These are phyloP conservation scores for Septoria petroselini DNA, from an alignment of 2,329 filamentous ascomycete species.

Conservation along the genomic window DNA sequence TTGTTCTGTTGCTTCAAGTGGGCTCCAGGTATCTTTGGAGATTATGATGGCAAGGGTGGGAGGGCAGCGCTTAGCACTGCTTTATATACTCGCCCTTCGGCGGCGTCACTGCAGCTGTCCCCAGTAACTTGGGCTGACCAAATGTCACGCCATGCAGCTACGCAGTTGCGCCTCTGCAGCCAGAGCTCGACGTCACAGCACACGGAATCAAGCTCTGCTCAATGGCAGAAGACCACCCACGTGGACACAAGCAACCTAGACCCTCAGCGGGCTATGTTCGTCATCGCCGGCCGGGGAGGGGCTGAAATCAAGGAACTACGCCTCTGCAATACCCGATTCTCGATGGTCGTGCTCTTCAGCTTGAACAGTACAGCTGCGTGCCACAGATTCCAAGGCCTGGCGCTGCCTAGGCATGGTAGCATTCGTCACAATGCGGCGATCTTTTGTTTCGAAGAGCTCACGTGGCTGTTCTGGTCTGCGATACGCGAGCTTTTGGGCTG, in stretches of 20 bases:
- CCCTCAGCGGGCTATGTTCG: background rate
- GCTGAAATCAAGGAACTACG: constrained; percentile 9
- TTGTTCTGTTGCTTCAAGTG: constrained; percentile 1
- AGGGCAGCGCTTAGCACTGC: background rate
- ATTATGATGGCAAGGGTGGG: background rate
- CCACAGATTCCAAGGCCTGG: background rate
- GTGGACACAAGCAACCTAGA: constrained; percentile 7
- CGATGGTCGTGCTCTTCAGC: background rate
- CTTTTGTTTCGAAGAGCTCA: background rate
- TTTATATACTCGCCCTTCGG: background rate
- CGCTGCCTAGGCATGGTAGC: background rate
- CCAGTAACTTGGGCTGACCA: background rate
- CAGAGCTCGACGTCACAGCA: constrained; percentile 43
- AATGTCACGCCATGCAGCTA: constrained; percentile 2
- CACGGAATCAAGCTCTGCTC: background rate
- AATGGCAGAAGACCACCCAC: constrained; percentile 1
- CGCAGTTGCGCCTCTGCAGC: constrained; percentile 44
- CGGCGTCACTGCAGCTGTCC: background rate
- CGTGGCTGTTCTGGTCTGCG: background rate
- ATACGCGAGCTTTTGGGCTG: background rate
- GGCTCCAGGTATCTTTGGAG: background rate
- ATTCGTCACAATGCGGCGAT: background rate
- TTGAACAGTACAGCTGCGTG: background rate
- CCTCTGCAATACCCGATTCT: background rate
- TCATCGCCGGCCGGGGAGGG: background rate